phyloP scores from a whole-genome alignment of 768 basidiomycete species.

The Amanita brunnescens region DNA sequence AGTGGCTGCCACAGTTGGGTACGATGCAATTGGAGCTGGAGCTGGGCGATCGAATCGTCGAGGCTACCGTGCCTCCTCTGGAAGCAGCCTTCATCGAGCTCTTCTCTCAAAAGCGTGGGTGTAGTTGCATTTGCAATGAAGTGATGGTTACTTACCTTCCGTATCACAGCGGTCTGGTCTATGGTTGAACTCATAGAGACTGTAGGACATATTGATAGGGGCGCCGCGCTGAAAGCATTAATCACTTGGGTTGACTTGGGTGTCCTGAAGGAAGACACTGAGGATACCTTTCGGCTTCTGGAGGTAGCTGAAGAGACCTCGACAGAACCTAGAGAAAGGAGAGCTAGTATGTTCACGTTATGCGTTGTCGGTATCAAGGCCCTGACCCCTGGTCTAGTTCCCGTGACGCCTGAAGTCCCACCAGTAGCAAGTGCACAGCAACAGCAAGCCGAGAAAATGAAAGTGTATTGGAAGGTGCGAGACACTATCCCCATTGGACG shows the following conservation, averaged over 20 bases:
- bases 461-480: constrained; percentile 73
- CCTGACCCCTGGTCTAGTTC: constrained; percentile 10
- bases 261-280: constrained; percentile 62
- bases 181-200: constrained; percentile 56
- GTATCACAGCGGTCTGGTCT: constrained; percentile 53
- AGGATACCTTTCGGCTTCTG: constrained; percentile 54
- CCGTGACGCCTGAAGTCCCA: constrained; percentile 31
- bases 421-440: constrained; percentile 54
- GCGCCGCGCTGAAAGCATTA: constrained; percentile 62
- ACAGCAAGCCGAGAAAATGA: constrained; percentile 80
- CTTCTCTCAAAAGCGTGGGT: constrained; percentile 61
- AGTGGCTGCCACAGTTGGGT: constrained; percentile 86
- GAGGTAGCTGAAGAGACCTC: constrained; percentile 48
- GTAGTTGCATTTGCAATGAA: neutral
- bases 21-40: constrained; percentile 75
- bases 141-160: neutral
- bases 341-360: constrained; percentile 14
- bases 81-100: constrained; percentile 89
- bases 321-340: constrained; percentile 15
- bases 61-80: constrained; percentile 71
- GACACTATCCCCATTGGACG: neutral
- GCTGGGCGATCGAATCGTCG: constrained; percentile 70
- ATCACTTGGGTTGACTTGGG: constrained; percentile 79
- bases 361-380: neutral
- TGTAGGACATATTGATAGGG: constrained; percentile 58